These are phyloP conservation scores for Bryum argenteum DNA, from an alignment of 225 moss, liverwort and hornwort genomes.

Conservation along the genomic window DNA sequence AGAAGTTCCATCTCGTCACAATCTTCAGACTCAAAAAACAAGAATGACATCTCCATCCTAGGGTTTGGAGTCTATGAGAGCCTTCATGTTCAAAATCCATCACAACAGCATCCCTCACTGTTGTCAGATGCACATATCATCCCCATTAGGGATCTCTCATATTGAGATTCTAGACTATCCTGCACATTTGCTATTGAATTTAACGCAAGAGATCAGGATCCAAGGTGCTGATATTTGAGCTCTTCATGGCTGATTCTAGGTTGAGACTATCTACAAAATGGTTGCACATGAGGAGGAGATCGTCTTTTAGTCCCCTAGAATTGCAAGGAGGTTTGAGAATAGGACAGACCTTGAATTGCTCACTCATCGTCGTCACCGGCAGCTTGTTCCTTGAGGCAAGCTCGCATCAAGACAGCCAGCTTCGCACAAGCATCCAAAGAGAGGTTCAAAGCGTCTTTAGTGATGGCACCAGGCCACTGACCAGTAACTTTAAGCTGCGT, in stretches of 20 bases:
- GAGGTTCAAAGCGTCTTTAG: conserved; percentile 67
- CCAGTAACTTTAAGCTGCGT: conserved; percentile 89
- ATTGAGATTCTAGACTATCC: too few relatives aligned
- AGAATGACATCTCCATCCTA: too few relatives aligned
- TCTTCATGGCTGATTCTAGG: conserved; percentile 8
- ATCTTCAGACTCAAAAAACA: too few relatives aligned
- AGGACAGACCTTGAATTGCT: conserved; percentile 16
- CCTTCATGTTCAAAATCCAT: conserved; percentile 8
- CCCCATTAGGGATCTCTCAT: too few relatives aligned
- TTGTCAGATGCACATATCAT: background rate
- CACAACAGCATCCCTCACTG: background rate
- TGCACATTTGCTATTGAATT: too few relatives aligned
- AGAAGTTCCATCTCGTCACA: too few relatives aligned
- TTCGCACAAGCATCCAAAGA: conserved; percentile 81
- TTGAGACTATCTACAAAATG: conserved; percentile 3
- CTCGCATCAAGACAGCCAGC: conserved; percentile 77
- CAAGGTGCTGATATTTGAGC: too few relatives aligned
- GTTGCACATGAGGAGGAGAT: conserved; percentile 1
- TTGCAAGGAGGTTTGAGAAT: background rate
- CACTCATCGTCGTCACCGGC: conserved; percentile 42
- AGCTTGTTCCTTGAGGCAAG: conserved; percentile 76
- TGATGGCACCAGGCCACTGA: conserved; percentile 72
- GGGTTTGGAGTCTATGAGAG: background rate
- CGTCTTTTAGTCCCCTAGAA: background rate
- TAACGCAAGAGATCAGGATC: too few relatives aligned